Evolutionary conservation across 1,284 basidiomycete genomes (phyloP).

Genomic region (Papiliotrema laurentii): DNA sequence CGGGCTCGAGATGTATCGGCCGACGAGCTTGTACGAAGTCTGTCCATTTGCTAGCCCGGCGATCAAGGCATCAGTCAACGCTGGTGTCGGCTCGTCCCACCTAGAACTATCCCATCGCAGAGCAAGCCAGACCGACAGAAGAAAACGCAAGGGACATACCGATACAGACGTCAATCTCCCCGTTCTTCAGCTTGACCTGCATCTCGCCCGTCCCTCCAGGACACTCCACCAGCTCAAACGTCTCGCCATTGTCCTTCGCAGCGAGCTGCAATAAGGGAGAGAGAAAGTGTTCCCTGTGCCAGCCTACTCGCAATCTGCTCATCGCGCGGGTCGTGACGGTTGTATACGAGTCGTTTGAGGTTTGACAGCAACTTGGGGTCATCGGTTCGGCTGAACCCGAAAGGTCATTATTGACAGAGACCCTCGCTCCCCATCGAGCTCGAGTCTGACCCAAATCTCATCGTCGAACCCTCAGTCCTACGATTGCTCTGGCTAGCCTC

Average conservation of each 20-base stretch:
- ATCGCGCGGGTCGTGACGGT: background rate
- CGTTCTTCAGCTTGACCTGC: conserved; percentile 71
- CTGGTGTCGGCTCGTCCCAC: conserved; percentile 38
- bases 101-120: no score
- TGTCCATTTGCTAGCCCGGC: conserved; percentile 88
- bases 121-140: background rate
- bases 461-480: no score
- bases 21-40: conserved; percentile 81
- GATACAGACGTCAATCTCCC: conserved; percentile 84
- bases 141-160: conserved; percentile 50
- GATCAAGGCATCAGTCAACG: conserved; percentile 88
- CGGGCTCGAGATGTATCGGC: conserved; percentile 84
- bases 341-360: background rate
- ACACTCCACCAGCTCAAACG: conserved; percentile 80
- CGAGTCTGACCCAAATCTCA: no score
- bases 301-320: conserved; percentile 45
- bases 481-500: no score
- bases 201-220: conserved; percentile 91
- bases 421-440: no score
- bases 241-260: conserved; percentile 59
- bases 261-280: conserved; percentile 70
- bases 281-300: conserved; percentile 84
- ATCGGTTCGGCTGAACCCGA: no score
- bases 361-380: no score
- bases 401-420: no score